Evolutionary conservation across 352 stramenopile species (phyloP).

Genomic region (Pythium insidiosum): DNA sequence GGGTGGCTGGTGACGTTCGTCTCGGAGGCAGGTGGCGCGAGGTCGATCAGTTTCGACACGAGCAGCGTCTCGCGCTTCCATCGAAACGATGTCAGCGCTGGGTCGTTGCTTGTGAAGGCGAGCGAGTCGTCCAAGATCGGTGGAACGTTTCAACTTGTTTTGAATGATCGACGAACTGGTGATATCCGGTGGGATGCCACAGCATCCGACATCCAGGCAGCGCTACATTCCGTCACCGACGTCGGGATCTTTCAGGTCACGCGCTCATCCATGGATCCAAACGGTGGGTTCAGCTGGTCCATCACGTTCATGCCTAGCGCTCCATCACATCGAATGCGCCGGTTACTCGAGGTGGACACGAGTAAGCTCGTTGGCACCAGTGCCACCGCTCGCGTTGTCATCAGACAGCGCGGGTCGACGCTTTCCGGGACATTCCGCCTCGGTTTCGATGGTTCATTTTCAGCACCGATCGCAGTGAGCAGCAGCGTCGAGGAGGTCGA

Average conservation of each 20-base stretch:
- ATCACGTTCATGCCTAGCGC: slow-evolving; percentile 23
- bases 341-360: slow-evolving; percentile 15
- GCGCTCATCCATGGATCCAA: slow-evolving; percentile 19
- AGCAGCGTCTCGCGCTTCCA: slow-evolving; percentile 11
- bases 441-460: slow-evolving; percentile 14
- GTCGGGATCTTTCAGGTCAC: slow-evolving; percentile 18
- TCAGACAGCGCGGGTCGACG: slow-evolving; percentile 8
- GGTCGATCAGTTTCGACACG: slow-evolving; percentile 19
- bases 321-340: slow-evolving; percentile 5
- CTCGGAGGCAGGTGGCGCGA: slow-evolving; percentile 22
- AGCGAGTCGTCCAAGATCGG: slow-evolving; percentile 20
- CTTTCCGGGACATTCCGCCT: slow-evolving; percentile 19
- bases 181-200: slow-evolving; percentile 36
- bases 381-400: slow-evolving; percentile 2
- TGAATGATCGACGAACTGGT: slow-evolving; percentile 21
- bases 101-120: slow-evolving; percentile 18
- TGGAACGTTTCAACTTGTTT: slow-evolving; percentile 27
- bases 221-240: slow-evolving; percentile 19
- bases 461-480: slow-evolving; percentile 5
- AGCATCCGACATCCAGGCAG: slow-evolving; percentile 21
- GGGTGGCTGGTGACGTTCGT: slow-evolving; percentile 39
- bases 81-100: slow-evolving; percentile 16
- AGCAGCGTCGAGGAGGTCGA: slow-evolving; percentile 14
- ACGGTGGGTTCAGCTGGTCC: slow-evolving; percentile 24
- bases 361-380: slow-evolving; percentile 13